Evolutionary conservation across 345 rosid genomes (phyloP).

Genomic region (Salix arbutifolia): DNA sequence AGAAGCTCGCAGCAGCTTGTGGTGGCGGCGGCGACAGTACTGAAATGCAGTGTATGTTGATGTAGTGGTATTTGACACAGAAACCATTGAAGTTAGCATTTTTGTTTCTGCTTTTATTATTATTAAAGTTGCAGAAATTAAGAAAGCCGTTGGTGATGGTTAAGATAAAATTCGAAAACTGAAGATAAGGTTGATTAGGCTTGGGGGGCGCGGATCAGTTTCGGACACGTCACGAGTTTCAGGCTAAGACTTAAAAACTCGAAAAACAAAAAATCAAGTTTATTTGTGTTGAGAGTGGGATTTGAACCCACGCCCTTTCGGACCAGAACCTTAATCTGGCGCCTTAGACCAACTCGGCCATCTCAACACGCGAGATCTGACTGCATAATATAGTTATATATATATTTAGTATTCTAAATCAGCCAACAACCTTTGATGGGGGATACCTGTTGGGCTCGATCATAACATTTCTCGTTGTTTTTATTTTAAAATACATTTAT

Average conservation of each 20-base stretch:
- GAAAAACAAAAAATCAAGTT: rapidly evolving
- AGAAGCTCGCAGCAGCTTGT: conserved; percentile 26
- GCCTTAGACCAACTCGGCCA: conserved; percentile 99
- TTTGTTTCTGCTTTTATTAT: background rate
- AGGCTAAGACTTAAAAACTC: too few species aligned
- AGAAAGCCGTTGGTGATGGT: background rate
- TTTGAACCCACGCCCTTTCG: conserved; percentile 99
- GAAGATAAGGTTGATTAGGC: too few species aligned
- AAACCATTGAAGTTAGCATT: background rate
- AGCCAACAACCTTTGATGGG: too few species aligned
- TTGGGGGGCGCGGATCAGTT: too few species aligned
- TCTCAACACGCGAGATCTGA: conserved; percentile 36
- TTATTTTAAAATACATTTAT: too few species aligned
- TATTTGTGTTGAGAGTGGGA: conserved; percentile 74
- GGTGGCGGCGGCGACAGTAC: background rate
- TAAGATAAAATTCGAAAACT: too few species aligned
- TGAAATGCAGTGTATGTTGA: background rate
- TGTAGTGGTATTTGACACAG: background rate
- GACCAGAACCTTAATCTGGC: conserved; percentile 99
- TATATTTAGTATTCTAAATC: rapidly evolving
- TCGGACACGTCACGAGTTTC: too few species aligned
- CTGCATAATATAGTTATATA: rapidly evolving
- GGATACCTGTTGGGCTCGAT: too few species aligned
- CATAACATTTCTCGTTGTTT: too few species aligned
- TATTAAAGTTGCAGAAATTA: background rate